Base-by-base conservation (phyloP, 306 rosid species). In the Clitoria ternatea region DNA sequence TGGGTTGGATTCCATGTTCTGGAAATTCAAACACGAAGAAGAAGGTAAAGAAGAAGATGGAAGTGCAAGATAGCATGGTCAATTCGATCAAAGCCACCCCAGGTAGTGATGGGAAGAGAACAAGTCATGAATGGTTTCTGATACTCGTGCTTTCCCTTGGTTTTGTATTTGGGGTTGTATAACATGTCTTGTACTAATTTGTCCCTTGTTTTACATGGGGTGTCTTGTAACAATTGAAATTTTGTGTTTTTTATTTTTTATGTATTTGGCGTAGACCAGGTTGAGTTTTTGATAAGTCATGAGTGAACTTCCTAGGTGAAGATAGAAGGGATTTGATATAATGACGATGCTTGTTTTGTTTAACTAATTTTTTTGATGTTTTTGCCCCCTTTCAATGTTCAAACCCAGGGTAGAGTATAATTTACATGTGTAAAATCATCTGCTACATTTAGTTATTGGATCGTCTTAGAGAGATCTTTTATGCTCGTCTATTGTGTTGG, bases 1-100 rank as follows among this genome's bases (percentile, higher is more conserved):
- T 94, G 97, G 83, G 92, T 80, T 94, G 96, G 92, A 85, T 90
- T 81, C 96, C 90, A 6, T 90, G 98, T 81, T 87, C 88, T 57
- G 95, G 98, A 77, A 71, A 55, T 61, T 82, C 87, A 44, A 80
- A 74, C 81, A 54, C 83, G 35, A 90, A 84, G 72, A 86, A 83
- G 74, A 75, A 75, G 70, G 57, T 72, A 60, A 79, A 82, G 79
- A 79, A 75, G 80, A 82, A 80, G 65, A 52, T 59, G 19, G 88
- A 80, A 61, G 59, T 40, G 47, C 79, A 72, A 76, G 77, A 66
- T 43, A 88, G 64, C 20, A 47, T 73, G 65, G 80, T 61, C 54
- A 88, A 85, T 81, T 79, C 72, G 70, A 84, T 83, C 88, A 87
- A 85, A 83, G 47, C 81, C 67, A 26, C 66, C 61, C 66, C 90